phyloP scores from a whole-genome alignment of 176 grass and related monocot species.

The Hyparrhenia diplandra region DNA sequence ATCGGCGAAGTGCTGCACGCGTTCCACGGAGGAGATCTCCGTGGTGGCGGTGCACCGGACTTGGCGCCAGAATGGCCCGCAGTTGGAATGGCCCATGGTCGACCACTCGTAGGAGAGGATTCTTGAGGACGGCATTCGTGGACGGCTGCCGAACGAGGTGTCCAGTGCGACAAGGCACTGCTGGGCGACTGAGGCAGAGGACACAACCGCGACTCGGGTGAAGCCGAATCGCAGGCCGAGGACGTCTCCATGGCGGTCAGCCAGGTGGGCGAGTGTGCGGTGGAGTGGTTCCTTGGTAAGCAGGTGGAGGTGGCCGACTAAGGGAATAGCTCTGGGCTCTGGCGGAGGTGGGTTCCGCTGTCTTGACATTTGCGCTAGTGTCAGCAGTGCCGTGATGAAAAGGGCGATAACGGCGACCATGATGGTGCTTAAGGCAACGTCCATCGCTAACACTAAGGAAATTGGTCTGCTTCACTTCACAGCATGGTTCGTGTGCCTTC shows the following conservation, averaged over 20 bases:
- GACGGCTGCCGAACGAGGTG: slow-evolving; percentile 51
- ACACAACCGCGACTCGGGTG: slow-evolving; percentile 33
- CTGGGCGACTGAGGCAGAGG: slow-evolving; percentile 15
- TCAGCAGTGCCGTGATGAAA: neutral
- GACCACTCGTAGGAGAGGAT: slow-evolving; percentile 37
- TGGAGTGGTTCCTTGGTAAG: slow-evolving; percentile 50
- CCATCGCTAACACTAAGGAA: too few relatives aligned
- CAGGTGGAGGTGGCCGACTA: slow-evolving; percentile 58
- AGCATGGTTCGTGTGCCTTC: too few relatives aligned
- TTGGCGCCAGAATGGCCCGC: slow-evolving; percentile 46
- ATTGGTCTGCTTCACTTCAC: too few relatives aligned
- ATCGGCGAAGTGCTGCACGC: slow-evolving; percentile 11
- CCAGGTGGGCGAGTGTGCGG: slow-evolving; percentile 34
- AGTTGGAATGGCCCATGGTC: slow-evolving; percentile 35
- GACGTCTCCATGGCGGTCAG: slow-evolving; percentile 25
- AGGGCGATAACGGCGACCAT: neutral
- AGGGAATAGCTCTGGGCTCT: slow-evolving; percentile 8
- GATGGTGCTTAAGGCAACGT: neutral
- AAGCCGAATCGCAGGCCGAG: slow-evolving; percentile 43
- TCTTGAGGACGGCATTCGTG: slow-evolving; percentile 30
- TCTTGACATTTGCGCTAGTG: too few relatives aligned
- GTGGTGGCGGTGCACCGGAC: slow-evolving; percentile 32
- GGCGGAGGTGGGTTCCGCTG: too few relatives aligned
- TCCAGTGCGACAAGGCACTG: slow-evolving; percentile 45
- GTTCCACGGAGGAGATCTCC: slow-evolving; percentile 29